Conservation (phyloP, 805 yeast genomes). For the Candida michaelii region DNA sequence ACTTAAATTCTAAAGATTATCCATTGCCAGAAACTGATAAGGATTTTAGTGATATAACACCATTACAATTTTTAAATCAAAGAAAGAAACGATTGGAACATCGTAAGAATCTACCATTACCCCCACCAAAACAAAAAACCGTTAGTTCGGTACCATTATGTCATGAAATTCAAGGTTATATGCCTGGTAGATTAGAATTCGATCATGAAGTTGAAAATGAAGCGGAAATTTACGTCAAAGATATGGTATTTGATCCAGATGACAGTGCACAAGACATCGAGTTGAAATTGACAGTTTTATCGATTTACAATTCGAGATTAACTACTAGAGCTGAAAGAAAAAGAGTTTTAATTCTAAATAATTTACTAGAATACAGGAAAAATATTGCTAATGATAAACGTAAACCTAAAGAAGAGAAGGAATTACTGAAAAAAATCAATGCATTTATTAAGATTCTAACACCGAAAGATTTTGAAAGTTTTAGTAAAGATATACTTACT, state of each 20-base stretch:
- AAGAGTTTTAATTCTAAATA: constrained; percentile 72
- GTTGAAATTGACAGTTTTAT: constrained; percentile 80
- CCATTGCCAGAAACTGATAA: constrained; percentile 88
- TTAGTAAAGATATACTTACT: constrained; percentile 67
- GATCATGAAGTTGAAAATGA: constrained; percentile 97
- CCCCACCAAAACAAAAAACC: constrained; percentile 82
- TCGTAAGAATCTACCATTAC: constrained; percentile 69
- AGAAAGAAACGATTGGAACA: constrained; percentile 72
- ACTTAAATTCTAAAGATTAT: constrained; percentile 66
- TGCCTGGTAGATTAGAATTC: constrained; percentile 98
- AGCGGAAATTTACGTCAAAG: constrained; percentile 91
- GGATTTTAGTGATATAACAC: constrained; percentile 59
- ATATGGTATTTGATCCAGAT: constrained; percentile 92
- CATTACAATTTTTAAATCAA: constrained; percentile 64
- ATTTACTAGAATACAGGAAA: constrained; percentile 79
- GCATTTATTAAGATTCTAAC: constrained; percentile 81
- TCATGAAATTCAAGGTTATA: constrained; percentile 95
- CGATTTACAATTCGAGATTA: constrained; percentile 84
- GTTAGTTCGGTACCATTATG: constrained; percentile 93
- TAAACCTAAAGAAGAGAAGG: constrained; percentile 87
- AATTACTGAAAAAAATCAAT: constrained; percentile 69
- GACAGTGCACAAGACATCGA: constrained; percentile 88
- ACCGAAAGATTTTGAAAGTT: constrained; percentile 74
- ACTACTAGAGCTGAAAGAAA: constrained; percentile 93
- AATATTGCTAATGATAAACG: constrained; percentile 81